Conservation (phyloP, 106 monocot species). For the Allium sativum region DNA sequence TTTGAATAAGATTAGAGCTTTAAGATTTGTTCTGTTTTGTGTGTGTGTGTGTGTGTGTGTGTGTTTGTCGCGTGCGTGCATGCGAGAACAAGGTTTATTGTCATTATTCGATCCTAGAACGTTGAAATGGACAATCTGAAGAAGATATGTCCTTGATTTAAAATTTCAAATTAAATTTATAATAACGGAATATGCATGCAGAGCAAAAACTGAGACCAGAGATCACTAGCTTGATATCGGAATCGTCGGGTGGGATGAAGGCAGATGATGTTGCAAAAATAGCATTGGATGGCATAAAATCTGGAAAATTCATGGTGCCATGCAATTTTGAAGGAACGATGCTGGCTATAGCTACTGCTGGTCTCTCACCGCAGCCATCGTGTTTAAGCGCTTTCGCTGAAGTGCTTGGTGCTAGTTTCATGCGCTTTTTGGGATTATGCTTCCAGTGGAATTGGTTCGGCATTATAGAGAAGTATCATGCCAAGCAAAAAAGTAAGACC, state of each 20-base stretch:
- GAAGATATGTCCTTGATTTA: neutral
- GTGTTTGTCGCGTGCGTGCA: too few species aligned
- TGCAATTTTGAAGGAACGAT: slow-evolving; percentile 54
- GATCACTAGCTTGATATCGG: slow-evolving; percentile 24
- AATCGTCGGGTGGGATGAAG: slow-evolving; percentile 34
- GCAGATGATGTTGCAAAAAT: slow-evolving; percentile 51
- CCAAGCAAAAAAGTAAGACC: slow-evolving; percentile 16
- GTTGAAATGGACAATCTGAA: neutral
- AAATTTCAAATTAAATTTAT: neutral
- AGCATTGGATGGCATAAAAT: slow-evolving; percentile 39
- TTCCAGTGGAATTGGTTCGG: slow-evolving; percentile 48
- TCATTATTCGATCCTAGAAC: neutral
- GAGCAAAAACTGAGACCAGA: slow-evolving; percentile 45
- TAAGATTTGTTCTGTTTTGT: neutral
- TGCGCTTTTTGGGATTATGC: slow-evolving; percentile 45
- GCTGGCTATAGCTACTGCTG: slow-evolving; percentile 46
- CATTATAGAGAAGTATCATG: slow-evolving; percentile 28
- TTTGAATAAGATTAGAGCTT: neutral
- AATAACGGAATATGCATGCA: slow-evolving; percentile 5
- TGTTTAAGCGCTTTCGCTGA: slow-evolving; percentile 37
- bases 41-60: neutral
- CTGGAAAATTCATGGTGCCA: slow-evolving; percentile 38
- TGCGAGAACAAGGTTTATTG: neutral
- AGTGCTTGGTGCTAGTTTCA: slow-evolving; percentile 29
- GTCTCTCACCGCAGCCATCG: slow-evolving; percentile 55